Percentiles rank a stretch among this genome's conserved stretches.
phyloP scores from a whole-genome alignment of 2,329 filamentous ascomycete genomes.

The Mollisiaceae sp. region DNA sequence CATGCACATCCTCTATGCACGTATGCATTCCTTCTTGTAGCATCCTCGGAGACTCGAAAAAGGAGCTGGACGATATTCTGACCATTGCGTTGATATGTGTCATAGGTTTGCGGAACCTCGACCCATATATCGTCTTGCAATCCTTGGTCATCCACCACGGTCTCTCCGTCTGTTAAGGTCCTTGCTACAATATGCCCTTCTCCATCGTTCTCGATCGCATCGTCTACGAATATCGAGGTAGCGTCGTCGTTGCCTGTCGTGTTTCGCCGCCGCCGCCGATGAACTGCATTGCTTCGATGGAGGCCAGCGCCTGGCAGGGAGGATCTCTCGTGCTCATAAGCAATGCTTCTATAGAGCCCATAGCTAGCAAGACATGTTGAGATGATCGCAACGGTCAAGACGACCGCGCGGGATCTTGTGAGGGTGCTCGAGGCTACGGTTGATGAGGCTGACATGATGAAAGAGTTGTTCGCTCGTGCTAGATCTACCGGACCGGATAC shows the following conservation, averaged over 20 bases:
- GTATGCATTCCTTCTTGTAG: slow-evolving; percentile 84
- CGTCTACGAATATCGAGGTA: slow-evolving; percentile 30
- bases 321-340: slow-evolving; percentile 38
- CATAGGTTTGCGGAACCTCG: slow-evolving; percentile 41
- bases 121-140: slow-evolving; percentile 37
- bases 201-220: slow-evolving; percentile 43
- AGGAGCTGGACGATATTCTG: slow-evolving; percentile 85
- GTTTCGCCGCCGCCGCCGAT: slow-evolving; percentile 50
- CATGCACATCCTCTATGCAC: slow-evolving; percentile 92
- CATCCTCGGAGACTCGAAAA: slow-evolving; percentile 93
- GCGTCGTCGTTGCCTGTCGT: slow-evolving; percentile 20
- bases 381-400: slow-evolving; percentile 60
- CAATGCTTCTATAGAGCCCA: slow-evolving; percentile 56
- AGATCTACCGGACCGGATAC: slow-evolving; percentile 9
- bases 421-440: slow-evolving; percentile 57
- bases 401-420: slow-evolving; percentile 58
- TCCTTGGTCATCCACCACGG: slow-evolving; percentile 40
- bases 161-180: slow-evolving; percentile 41
- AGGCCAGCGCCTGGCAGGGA: slow-evolving; percentile 45
- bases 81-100: slow-evolving; percentile 55
- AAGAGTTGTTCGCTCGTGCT: no score
- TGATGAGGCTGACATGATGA: slow-evolving; percentile 46
- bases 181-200: slow-evolving; percentile 34
- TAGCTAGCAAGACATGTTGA: slow-evolving; percentile 63
- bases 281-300: slow-evolving; percentile 71